Percentiles rank a stretch among this genome's conserved stretches.
Evolutionary conservation across 2,329 filamentous ascomycete genomes (phyloP).

Genomic region (Fusarium sp.): DNA sequence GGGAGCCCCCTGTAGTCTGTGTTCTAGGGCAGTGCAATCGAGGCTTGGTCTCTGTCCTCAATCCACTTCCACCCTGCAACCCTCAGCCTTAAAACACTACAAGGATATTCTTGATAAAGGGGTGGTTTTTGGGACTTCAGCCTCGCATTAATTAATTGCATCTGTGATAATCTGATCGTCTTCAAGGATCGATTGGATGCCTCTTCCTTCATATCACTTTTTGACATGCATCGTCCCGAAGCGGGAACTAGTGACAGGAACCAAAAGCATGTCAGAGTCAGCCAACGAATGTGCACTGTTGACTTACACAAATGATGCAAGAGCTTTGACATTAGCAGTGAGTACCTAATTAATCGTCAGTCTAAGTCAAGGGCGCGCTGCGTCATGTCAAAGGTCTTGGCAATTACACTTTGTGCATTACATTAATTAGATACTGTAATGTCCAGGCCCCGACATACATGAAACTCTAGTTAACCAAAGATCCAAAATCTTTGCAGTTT

Average conservation of each 20-base stretch:
- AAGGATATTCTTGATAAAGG: neutral
- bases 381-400: constrained; percentile 3
- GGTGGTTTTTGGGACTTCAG: constrained; percentile 22
- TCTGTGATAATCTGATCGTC: constrained; percentile 17
- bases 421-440: no score
- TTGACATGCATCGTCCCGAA: constrained; percentile 28
- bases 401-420: constrained; percentile 3
- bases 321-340: neutral
- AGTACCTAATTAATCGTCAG: neutral
- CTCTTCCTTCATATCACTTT: constrained; percentile 28
- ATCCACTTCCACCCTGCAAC: neutral
- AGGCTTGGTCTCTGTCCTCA: constrained; percentile 35
- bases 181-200: constrained; percentile 42
- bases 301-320: constrained; percentile 8
- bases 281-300: constrained; percentile 17
- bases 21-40: constrained; percentile 34
- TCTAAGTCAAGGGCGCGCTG: constrained; percentile 9
- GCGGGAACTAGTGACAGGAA: constrained; percentile 41
- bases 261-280: constrained; percentile 2
- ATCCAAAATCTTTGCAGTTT: neutral
- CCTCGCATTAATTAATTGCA: constrained; percentile 33
- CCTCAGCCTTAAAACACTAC: constrained; percentile 40
- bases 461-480: constrained; percentile 25
- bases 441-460: neutral
- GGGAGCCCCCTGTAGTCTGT: neutral